Conservation (phyloP, 768 basidiomycete species). For the Suillus americanus region DNA sequence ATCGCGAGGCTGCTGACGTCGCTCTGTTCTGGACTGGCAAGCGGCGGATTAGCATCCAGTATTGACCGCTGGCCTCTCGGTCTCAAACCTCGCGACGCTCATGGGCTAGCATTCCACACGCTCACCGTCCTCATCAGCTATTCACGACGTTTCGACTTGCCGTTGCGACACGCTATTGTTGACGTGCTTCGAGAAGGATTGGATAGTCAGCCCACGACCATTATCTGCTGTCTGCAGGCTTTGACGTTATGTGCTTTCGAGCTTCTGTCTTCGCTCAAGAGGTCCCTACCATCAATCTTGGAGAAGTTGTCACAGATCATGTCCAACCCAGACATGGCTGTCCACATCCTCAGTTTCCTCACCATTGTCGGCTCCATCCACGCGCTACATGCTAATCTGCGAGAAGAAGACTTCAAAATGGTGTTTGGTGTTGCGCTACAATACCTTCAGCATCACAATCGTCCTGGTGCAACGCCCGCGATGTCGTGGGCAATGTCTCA, state of each 20-base stretch:
- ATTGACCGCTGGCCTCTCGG: slow-evolving; percentile 59
- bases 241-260: slow-evolving; percentile 88
- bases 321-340: slow-evolving; percentile 88
- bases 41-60: slow-evolving; percentile 53
- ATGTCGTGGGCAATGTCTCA: slow-evolving; percentile 88
- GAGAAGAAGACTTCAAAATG: slow-evolving; percentile 86
- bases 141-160: slow-evolving; percentile 69
- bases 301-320: slow-evolving; percentile 91
- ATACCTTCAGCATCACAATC: slow-evolving; percentile 90
- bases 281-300: slow-evolving; percentile 75
- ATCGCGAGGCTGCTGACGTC: slow-evolving; percentile 62
- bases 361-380: slow-evolving; percentile 82
- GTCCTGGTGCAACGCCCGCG: slow-evolving; percentile 52
- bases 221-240: slow-evolving; percentile 89
- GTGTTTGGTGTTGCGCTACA: slow-evolving; percentile 93
- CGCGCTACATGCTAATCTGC: slow-evolving; percentile 84
- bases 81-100: slow-evolving; percentile 77
- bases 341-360: slow-evolving; percentile 95
- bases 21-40: slow-evolving; percentile 66
- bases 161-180: slow-evolving; percentile 66
- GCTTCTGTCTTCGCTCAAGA: slow-evolving; percentile 77
- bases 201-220: slow-evolving; percentile 68
- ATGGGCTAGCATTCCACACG: slow-evolving; percentile 84
- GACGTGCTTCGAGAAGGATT: slow-evolving; percentile 72
- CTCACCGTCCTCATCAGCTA: slow-evolving; percentile 89